A percentile compares a stretch with the other conserved stretches of the same genome.
phyloP scores from a whole-genome alignment of 2,329 filamentous ascomycete genomes.

The Colletotrichum kahawae region DNA sequence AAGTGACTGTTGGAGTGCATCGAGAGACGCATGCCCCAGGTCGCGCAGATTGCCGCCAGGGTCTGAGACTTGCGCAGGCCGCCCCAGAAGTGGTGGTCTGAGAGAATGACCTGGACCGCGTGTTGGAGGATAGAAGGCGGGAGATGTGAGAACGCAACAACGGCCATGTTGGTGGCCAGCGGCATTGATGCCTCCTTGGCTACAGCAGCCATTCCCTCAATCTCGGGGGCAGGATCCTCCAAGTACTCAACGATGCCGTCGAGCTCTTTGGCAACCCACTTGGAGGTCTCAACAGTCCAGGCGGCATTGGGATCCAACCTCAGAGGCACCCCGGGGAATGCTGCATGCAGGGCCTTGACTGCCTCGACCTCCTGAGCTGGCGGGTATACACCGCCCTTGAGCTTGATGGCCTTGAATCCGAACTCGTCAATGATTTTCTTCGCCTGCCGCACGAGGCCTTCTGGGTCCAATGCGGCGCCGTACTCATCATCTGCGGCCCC shows the following conservation, averaged over 20 bases:
- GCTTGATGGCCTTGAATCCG: constrained; percentile 47
- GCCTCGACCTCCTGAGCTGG: constrained; percentile 43
- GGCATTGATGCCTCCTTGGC: constrained; percentile 45
- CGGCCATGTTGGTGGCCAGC: constrained; percentile 47
- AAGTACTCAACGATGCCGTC: constrained; percentile 41
- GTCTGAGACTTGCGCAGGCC: constrained; percentile 44
- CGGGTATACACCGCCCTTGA: constrained; percentile 46
- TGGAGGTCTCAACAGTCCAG: constrained; percentile 43
- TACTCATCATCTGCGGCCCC: constrained; percentile 44
- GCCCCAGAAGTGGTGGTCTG: constrained; percentile 49
- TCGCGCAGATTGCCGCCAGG: constrained; percentile 41
- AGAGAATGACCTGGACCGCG: constrained; percentile 45
- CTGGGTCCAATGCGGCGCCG: constrained; percentile 38
- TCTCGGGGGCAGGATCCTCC: constrained; percentile 44
- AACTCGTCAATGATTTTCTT: constrained; percentile 44
- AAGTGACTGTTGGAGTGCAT: constrained; percentile 50
- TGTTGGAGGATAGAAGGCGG: constrained; percentile 41
- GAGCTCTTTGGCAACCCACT: constrained; percentile 42
- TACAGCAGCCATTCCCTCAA: constrained; percentile 48
- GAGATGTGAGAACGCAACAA: constrained; percentile 44
- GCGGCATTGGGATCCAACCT: constrained; percentile 43
- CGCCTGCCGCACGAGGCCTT: constrained; percentile 38
- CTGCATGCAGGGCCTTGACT: constrained; percentile 39
- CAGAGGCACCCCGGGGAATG: constrained; percentile 40
- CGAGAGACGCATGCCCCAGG: constrained; percentile 43